Base-by-base conservation (phyloP, 2,329 filamentous ascomycete genomes). In the Trichothecium sympodiale region DNA sequence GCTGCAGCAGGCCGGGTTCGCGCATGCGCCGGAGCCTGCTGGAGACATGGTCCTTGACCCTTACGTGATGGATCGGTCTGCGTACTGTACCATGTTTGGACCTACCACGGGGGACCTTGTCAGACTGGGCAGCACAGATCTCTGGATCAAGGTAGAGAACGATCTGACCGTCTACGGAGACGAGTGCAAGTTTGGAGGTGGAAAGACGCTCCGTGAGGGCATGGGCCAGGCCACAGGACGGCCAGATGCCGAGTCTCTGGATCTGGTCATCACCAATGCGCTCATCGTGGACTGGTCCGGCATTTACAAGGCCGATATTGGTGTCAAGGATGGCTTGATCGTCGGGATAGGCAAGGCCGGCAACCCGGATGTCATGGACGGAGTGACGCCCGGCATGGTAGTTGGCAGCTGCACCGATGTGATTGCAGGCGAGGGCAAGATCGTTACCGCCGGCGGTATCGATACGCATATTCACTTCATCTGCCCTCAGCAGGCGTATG, bases 301-400 rank as follows among this genome's bases (percentile, higher is more conserved):
- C 33, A 94, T 96, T 51, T 93, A 85, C 68, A 96, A 96, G 63
- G 89, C 88, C 5, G 89, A 96, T 56, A 94, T 96, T 53, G 89
- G 89, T 18, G 79, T 96, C 56, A 94, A 93, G 57, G 61, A 87
- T 46, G 88, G 89, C 3, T 55, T 82, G 28, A 95, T 96, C 49
- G 79, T 80, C 18, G 89, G 77, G 1, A 89, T 96, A 46, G 89
- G 89, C 40, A 95, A 96, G 60, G 86, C 89, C 13, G 89, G 89
- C 15, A 96, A 95, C 50, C 89, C 89, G n/a, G 89, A 96, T 59
- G 77, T 94, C 32, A 95, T 95, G 89, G 81, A 91, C 23, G 84
- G 84, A 4, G 85, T 96, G 6, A 68, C 80, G 40, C 67, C 76
- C 0, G 70, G 77, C 38, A 77, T 96, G 77, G 64, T 94, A 2